Evolutionary conservation across 1,284 basidiomycete species (phyloP).

Genomic region (Ceratobasidium sp.): DNA sequence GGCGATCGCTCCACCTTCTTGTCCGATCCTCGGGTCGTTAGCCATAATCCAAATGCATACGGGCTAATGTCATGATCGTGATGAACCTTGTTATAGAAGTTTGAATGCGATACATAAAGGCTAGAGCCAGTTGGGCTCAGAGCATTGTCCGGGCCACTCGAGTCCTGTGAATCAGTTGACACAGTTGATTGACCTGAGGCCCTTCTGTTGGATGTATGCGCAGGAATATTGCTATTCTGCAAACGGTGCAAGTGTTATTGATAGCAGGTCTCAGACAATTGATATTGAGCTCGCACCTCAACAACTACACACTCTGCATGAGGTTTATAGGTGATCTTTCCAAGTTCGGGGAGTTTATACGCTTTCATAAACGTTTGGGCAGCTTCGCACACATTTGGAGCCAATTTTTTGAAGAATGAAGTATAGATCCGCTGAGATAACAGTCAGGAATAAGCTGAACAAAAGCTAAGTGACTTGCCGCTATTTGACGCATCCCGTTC

Average conservation of each 20-base stretch:
- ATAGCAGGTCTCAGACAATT: too few species aligned
- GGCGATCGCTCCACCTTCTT: background rate
- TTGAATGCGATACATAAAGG: background rate
- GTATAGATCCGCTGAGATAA: background rate
- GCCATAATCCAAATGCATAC: background rate
- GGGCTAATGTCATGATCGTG: background rate
- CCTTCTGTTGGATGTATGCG: too few species aligned
- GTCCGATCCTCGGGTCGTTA: background rate
- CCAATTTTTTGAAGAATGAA: background rate
- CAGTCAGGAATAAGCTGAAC: background rate
- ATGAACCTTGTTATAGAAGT: background rate
- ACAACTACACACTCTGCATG: background rate
- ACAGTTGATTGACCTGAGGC: too few species aligned
- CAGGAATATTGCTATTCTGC: too few species aligned
- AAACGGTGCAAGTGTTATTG: too few species aligned
- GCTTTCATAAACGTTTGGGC: background rate
- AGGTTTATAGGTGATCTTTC: background rate
- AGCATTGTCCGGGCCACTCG: too few species aligned
- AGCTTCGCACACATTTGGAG: background rate
- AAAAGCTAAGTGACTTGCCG: too few species aligned
- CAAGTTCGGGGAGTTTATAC: background rate
- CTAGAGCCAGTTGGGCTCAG: constrained; percentile 3
- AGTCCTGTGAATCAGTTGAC: too few species aligned
- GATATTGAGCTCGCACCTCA: too few species aligned
- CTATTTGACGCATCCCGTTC: too few species aligned